Conservation (phyloP, 2,329 filamentous ascomycete genomes). For the Hyphodiscus sp. region DNA sequence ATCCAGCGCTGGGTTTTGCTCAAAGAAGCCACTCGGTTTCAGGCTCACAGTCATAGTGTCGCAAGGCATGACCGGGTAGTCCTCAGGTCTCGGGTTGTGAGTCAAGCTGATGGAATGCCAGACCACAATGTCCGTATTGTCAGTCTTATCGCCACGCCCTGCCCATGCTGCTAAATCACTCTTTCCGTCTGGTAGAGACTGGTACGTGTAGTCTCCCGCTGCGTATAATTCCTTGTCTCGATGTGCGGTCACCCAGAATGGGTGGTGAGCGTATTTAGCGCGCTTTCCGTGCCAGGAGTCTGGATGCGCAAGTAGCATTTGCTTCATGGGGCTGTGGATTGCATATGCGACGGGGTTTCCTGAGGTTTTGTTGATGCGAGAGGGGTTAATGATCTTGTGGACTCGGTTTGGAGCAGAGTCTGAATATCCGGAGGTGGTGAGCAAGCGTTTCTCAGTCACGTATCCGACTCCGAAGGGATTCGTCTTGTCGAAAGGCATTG, state of each 20-base stretch:
- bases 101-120: conserved; percentile 91
- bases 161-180: conserved; percentile 60
- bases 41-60: conserved; percentile 70
- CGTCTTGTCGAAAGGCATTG: conserved; percentile 35
- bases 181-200: conserved; percentile 24
- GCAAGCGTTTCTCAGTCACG: conserved; percentile 34
- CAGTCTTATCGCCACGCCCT: conserved; percentile 71
- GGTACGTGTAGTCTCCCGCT: conserved; percentile 29
- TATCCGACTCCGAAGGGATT: conserved; percentile 51
- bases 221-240: conserved; percentile 37
- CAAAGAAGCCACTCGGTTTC: conserved; percentile 45
- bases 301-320: conserved; percentile 69
- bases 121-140: conserved; percentile 80
- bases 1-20: conserved; percentile 43
- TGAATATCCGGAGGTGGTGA: conserved; percentile 25
- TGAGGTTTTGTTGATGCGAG: conserved; percentile 72
- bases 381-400: conserved; percentile 84
- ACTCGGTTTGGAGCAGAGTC: conserved; percentile 53
- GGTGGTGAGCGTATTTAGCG: conserved; percentile 79
- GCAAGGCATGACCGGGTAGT: conserved; percentile 75
- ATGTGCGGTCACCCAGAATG: conserved; percentile 84
- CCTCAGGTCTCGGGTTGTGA: conserved; percentile 82
- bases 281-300: conserved; percentile 81
- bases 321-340: conserved; percentile 76
- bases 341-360: conserved; percentile 81